Conservation (phyloP, 148 eudicot genomes). For the Tetragonia tetragonoides region DNA sequence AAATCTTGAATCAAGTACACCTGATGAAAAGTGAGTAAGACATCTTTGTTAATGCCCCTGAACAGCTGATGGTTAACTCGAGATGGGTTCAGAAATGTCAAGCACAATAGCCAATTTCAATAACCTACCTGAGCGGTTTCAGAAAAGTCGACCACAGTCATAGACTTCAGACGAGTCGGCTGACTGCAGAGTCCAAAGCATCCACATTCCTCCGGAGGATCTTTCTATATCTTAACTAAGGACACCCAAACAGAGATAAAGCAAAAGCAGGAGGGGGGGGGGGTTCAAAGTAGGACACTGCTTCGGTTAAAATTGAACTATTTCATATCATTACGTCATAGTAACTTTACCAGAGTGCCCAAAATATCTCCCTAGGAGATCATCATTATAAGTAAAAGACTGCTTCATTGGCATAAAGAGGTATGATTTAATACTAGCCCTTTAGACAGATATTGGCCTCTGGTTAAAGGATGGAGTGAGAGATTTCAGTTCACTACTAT, state of each 20-base stretch:
- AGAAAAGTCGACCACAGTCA: conserved; percentile 23
- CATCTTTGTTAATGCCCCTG: not conserved
- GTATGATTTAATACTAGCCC: too few species aligned
- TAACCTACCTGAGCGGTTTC: conserved; percentile 2
- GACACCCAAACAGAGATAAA: conserved; percentile 21
- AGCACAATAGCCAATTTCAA: not conserved
- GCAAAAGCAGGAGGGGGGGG: not conserved
- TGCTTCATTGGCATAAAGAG: too few species aligned
- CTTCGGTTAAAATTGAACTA: too few species aligned
- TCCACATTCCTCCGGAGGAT: conserved; percentile 64
- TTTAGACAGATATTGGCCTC: too few species aligned
- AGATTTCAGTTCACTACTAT: too few species aligned
- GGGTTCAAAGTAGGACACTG: too few species aligned
- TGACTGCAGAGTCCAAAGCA: conserved; percentile 67
- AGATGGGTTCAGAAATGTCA: not conserved
- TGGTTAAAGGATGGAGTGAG: too few species aligned
- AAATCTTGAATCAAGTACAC: not conserved
- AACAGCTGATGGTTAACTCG: not conserved
- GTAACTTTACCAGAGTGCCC: too few species aligned
- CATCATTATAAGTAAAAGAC: too few species aligned
- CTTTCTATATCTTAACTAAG: conserved; percentile 58
- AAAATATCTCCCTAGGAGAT: too few species aligned
- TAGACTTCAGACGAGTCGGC: conserved; percentile 55
- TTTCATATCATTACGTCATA: too few species aligned
- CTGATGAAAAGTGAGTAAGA: not conserved